A percentile compares a stretch with the other conserved stretches of the same genome.
These are phyloP conservation scores for Beauveria rudraprayagi DNA, from an alignment of 2,329 filamentous ascomycete genomes.

Conservation along the genomic window DNA sequence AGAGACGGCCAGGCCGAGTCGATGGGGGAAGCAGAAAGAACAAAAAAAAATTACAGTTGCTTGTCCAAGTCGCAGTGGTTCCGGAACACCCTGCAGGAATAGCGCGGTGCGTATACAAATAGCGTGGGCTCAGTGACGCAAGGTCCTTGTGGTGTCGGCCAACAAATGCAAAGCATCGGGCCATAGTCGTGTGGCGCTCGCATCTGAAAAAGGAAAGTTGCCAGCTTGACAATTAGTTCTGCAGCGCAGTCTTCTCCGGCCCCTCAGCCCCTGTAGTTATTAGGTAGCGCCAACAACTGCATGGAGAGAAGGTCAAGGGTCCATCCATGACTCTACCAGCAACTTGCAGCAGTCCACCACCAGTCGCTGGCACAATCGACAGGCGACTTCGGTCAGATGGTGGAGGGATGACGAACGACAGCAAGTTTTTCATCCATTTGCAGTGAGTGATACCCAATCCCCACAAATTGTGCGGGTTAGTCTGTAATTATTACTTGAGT, in stretches of 20 bases:
- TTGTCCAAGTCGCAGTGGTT: background rate
- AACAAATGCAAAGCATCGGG: background rate
- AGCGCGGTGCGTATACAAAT: background rate
- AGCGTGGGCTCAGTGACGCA: background rate
- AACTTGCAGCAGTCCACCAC: background rate
- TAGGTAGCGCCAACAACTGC: background rate
- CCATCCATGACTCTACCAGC: slow-evolving; percentile 1
- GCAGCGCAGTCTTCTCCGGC: background rate
- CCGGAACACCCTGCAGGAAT: background rate
- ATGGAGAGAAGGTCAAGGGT: background rate
- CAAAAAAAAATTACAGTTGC: background rate
- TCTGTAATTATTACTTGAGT: background rate
- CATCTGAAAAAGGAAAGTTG: background rate
- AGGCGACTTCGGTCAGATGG: slow-evolving; percentile 7
- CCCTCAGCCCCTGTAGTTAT: background rate
- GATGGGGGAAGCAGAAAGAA: background rate
- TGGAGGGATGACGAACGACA: slow-evolving; percentile 4
- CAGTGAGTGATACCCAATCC: background rate
- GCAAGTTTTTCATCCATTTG: slow-evolving; percentile 4
- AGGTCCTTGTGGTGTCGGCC: background rate
- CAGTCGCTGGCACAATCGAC: background rate
- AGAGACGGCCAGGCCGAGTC: slow-evolving; percentile 1
- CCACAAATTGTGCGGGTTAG: slow-evolving; percentile 11
- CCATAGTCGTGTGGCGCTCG: background rate
- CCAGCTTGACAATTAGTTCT: background rate